Conservation (phyloP, 257 asterid genomes). For the Misopates orontium region DNA sequence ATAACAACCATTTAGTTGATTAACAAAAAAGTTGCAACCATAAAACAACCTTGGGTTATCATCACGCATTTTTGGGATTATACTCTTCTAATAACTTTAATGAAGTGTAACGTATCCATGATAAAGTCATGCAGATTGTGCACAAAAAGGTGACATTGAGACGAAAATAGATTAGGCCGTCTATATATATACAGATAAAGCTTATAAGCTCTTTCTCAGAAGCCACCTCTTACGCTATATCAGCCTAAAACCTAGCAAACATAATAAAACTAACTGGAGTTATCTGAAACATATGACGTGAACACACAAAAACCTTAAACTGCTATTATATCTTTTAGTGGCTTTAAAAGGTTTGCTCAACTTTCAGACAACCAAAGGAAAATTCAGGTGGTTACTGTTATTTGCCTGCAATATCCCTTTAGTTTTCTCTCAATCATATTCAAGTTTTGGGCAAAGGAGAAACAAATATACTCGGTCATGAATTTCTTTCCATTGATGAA, state of each 20-base stretch:
- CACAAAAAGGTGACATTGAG: slow-evolving; percentile 23
- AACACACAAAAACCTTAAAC: slow-evolving; percentile 36
- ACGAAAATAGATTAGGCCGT: background rate
- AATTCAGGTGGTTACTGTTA: slow-evolving; percentile 15
- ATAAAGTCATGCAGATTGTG: slow-evolving; percentile 32
- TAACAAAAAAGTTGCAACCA: background rate
- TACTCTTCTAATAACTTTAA: background rate
- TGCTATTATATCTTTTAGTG: slow-evolving; percentile 30
- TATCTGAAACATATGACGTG: slow-evolving; percentile 37
- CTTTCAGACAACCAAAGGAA: slow-evolving; percentile 28
- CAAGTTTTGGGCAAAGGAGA: no score
- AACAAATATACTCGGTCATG: background rate
- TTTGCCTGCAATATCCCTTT: background rate
- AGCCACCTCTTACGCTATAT: slow-evolving; percentile 34
- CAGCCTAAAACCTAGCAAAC: slow-evolving; percentile 41
- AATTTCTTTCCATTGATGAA: background rate
- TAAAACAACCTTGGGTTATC: background rate
- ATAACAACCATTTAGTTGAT: background rate
- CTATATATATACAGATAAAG: slow-evolving; percentile 14
- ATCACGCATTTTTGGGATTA: background rate
- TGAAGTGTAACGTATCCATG: background rate
- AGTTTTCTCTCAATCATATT: background rate
- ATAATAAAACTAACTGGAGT: background rate
- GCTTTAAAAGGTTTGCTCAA: slow-evolving; percentile 39
- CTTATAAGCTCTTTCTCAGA: slow-evolving; percentile 13